Evolutionary conservation across 2,329 filamentous ascomycete genomes (phyloP), one percentile per base, ranked within the genome.

Genomic region (Verticillium longisporum): DNA sequence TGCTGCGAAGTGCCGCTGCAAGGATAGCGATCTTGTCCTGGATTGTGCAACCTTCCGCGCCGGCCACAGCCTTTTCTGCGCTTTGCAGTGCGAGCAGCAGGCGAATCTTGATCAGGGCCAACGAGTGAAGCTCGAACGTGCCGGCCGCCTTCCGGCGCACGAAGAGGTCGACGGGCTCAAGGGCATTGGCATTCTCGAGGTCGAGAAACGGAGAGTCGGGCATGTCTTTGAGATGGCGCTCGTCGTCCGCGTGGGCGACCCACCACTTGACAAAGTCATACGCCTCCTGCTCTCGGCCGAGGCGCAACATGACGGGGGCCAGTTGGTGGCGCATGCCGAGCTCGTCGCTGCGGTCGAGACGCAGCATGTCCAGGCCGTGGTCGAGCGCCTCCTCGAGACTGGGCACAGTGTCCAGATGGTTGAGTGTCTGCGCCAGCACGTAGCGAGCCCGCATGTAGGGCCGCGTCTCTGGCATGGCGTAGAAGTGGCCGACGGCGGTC

Each of bases 201-300:
- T 68, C 32, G 58, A 70, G 63, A 34, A 63, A 67, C 13, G 67
- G 68, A 5, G 63, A 36, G 45, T 53, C 45, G 7, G 38, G 54
- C 59, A 61, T 61, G 55, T 71, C 38, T 0, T 54, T 62, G 64
- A 64, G 68, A 54, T 68, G 65, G 33, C 69, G 67, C 31, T 53
- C 15, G 21, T 57, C 61, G 14, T 68, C 21, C 0, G 45, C 3
- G 1, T 64, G 64, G 1, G 56, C 62, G 0, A 65, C 69, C 61
- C 68, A 73, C 70, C 72, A 74, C 65, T 72, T 77, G 3, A 74
- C 56, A 41, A 79, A 78, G 60, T 79, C 75, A 62, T 80, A 81
- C 65, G 74, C 77, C n/a, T 80, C 79, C 65, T 84, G 80, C 61
- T 84, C 81, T 53, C 67, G 71, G 21, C 74, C 74, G 6, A 84